phyloP scores from a whole-genome alignment of 1,284 basidiomycete genomes.

The Pseudozyma thailandica region DNA sequence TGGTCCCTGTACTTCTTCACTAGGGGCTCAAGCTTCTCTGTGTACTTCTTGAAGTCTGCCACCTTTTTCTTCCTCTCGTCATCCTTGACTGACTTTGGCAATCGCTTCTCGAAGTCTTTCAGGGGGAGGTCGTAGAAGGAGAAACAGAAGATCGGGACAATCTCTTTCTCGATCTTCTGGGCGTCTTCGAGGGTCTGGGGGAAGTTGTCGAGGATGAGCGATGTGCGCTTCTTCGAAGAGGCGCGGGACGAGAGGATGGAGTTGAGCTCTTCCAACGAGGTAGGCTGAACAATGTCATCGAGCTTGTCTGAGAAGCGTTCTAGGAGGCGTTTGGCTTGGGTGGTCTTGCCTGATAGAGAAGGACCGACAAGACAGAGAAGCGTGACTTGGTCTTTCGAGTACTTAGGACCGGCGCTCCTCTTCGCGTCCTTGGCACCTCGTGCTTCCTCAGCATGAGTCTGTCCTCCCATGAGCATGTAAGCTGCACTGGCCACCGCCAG shows the following conservation, averaged over 20 bases:
- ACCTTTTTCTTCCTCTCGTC: conserved; percentile 27
- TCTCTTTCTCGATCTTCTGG: conserved; percentile 37
- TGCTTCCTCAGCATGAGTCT: conserved; percentile 30
- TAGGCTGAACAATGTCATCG: conserved; percentile 25
- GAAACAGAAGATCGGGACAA: conserved; percentile 54
- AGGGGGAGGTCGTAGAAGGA: conserved; percentile 54
- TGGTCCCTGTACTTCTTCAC: conserved; percentile 49
- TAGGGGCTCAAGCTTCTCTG: conserved; percentile 21
- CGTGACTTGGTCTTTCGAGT: conserved; percentile 31
- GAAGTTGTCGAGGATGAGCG: conserved; percentile 52
- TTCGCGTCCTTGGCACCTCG: conserved; percentile 2
- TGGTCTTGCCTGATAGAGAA: conserved; percentile 43
- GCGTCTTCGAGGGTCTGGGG: conserved; percentile 46
- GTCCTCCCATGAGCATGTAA: conserved; percentile 24
- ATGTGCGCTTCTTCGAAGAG: conserved; percentile 16
- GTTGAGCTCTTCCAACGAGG: conserved; percentile 19
- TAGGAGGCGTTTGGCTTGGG: conserved; percentile 47
- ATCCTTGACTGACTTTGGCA: conserved; percentile 12
- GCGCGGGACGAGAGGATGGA: conserved; percentile 21
- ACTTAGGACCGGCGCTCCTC: conserved; percentile 12
- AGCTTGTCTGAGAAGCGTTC: conserved; percentile 41
- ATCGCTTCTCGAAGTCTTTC: conserved; percentile 37
- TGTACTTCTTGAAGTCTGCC: conserved; percentile 36
- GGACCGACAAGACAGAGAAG: conserved; percentile 46
- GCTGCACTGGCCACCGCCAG: conserved; percentile 29